Evolutionary conservation across 192 early-diverging fungal genomes (phyloP).

Genomic region (Pilobolus umbonatus): DNA sequence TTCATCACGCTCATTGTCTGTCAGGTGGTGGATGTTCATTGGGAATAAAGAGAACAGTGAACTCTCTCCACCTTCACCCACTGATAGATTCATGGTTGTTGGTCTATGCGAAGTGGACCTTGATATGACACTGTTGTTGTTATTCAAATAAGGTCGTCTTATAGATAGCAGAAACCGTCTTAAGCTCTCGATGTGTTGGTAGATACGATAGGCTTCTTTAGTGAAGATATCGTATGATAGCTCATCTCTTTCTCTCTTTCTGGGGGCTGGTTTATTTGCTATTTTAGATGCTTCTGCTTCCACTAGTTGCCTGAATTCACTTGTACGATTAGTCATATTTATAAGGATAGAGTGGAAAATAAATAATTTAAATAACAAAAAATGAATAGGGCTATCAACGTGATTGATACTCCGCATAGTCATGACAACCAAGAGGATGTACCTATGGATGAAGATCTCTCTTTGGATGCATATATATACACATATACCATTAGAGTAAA

Average conservation of each 20-base stretch:
- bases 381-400: too few species aligned
- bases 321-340: slow-evolving; percentile 23
- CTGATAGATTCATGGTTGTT: not conserved
- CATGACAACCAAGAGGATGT: too few species aligned
- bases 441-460: too few species aligned
- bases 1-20: slow-evolving; percentile 62
- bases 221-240: slow-evolving; percentile 39
- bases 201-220: slow-evolving; percentile 54
- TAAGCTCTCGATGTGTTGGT: slow-evolving; percentile 49
- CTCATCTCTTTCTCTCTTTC: slow-evolving; percentile 10
- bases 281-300: slow-evolving; percentile 3
- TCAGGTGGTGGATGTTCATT: slow-evolving; percentile 31
- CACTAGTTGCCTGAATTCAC: slow-evolving; percentile 20
- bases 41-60: slow-evolving; percentile 24
- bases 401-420: too few species aligned
- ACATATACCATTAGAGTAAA: too few species aligned
- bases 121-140: not conserved
- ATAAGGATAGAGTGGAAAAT: too few species aligned
- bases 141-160: slow-evolving; percentile 49
- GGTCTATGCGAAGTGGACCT: not conserved
- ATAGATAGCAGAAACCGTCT: slow-evolving; percentile 44
- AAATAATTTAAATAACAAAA: too few species aligned
- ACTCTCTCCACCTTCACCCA: not conserved
- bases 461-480: too few species aligned
- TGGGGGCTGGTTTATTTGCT: slow-evolving; percentile 6